Evolutionary conservation across 2,329 filamentous ascomycete genomes (phyloP).

Genomic region (Exophiala lecanii-corni): DNA sequence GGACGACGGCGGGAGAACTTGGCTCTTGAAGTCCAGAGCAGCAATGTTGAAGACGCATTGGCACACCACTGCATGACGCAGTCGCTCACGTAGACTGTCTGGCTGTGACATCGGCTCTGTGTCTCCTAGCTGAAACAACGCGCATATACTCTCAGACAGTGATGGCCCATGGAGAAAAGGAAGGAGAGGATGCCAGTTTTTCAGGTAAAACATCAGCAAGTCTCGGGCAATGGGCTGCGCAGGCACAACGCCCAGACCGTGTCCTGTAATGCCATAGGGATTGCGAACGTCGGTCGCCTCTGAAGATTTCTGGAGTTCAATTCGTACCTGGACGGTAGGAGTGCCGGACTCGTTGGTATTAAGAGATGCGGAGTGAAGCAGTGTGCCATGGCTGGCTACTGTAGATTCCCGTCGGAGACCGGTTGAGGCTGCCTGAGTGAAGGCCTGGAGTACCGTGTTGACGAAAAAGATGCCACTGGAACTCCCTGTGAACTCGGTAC

Average conservation of each 20-base stretch:
- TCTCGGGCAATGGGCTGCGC: conserved; percentile 32
- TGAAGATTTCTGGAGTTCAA: conserved; percentile 5
- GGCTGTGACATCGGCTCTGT: conserved; percentile 5
- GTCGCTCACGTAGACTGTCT: conserved; percentile 33
- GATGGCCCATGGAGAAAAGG: conserved; percentile 54
- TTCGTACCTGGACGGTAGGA: background rate
- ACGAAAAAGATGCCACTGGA: conserved; percentile 50
- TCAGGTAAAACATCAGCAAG: conserved; percentile 36
- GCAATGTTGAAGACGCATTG: conserved; percentile 51
- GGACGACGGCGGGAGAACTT: conserved; percentile 44
- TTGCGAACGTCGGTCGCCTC: background rate
- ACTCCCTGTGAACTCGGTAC: conserved; percentile 49
- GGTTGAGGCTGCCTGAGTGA: conserved; percentile 34
- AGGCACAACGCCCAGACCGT: conserved; percentile 29
- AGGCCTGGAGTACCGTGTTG: conserved; percentile 49
- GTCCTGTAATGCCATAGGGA: conserved; percentile 9
- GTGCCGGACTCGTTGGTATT: background rate
- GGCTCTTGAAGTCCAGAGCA: conserved; percentile 37
- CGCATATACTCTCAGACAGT: conserved; percentile 45
- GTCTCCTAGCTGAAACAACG: conserved; percentile 33
- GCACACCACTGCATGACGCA: conserved; percentile 48
- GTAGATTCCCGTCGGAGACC: too few relatives aligned
- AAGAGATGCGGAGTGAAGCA: conserved; percentile 7
- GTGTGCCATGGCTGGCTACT: background rate
- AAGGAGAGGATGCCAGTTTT: conserved; percentile 51